Conservation (phyloP, 257 asterid genomes). For the Przewalskia tangutica region DNA sequence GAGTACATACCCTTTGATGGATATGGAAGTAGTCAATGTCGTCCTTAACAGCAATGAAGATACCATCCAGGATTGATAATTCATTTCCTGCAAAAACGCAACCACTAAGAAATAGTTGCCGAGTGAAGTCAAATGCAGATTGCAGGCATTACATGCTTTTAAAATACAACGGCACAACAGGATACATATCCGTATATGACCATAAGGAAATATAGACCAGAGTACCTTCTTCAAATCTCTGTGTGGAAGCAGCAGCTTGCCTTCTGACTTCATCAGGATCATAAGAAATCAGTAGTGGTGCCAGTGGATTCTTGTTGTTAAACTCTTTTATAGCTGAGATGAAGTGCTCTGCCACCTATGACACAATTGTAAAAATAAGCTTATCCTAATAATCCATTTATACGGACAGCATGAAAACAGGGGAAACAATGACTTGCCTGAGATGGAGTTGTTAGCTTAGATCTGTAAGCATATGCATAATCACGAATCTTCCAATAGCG, state of each 20-base stretch:
- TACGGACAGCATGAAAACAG: constrained; percentile 3
- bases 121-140: background rate
- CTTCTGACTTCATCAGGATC: constrained; percentile 72
- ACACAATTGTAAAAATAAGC: background rate
- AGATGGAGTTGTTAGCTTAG: constrained; percentile 75
- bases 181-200: background rate
- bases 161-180: background rate
- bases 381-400: background rate
- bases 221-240: constrained; percentile 86
- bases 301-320: constrained; percentile 40
- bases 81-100: constrained; percentile 55
- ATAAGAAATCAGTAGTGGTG: constrained; percentile 67
- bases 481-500: constrained; percentile 95
- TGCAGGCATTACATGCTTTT: background rate
- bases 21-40: constrained; percentile 88
- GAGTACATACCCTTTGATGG: constrained; percentile 59
- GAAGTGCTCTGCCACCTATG: constrained; percentile 90
- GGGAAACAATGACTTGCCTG: constrained; percentile 36
- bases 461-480: constrained; percentile 86
- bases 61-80: constrained; percentile 77
- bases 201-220: background rate
- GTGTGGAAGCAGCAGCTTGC: constrained; percentile 88
- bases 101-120: constrained; percentile 7
- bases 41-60: constrained; percentile 86
- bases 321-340: constrained; percentile 73